phyloP scores from a whole-genome alignment of 164 flowering plant genomes.

The Dillenia suffruticosa region DNA sequence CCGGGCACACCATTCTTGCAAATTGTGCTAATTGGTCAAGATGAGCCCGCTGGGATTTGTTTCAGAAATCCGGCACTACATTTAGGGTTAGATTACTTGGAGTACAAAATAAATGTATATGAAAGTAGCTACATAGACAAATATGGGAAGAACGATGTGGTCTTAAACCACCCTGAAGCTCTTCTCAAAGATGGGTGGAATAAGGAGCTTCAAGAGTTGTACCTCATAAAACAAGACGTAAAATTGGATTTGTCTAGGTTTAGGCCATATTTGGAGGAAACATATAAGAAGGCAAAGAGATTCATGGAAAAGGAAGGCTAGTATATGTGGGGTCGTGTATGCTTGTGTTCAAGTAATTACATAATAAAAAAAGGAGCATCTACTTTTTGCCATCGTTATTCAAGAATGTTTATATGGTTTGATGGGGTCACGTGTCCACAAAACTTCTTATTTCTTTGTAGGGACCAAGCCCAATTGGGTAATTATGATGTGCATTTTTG shows the following conservation, averaged over 20 bases:
- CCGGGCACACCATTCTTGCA: slow-evolving; percentile 30
- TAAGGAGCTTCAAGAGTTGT: slow-evolving; percentile 21
- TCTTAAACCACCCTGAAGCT: slow-evolving; percentile 31
- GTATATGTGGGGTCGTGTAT: too few species aligned
- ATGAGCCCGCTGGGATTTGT: slow-evolving; percentile 25
- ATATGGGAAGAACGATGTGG: slow-evolving; percentile 31
- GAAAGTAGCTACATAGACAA: slow-evolving; percentile 45
- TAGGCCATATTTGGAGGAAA: slow-evolving; percentile 18
- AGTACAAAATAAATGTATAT: slow-evolving; percentile 24
- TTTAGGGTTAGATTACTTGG: slow-evolving; percentile 32
- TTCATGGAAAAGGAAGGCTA: slow-evolving; percentile 14
- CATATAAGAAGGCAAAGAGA: slow-evolving; percentile 20
- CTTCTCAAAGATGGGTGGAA: slow-evolving; percentile 22
- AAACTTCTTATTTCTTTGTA: too few species aligned
- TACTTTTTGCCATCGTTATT: too few species aligned
- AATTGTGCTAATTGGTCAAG: slow-evolving; percentile 36
- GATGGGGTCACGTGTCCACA: too few species aligned
- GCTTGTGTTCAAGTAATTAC: too few species aligned
- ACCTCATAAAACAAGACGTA: slow-evolving; percentile 52
- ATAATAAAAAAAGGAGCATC: too few species aligned
- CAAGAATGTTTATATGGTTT: too few species aligned
- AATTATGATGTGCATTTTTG: too few species aligned
- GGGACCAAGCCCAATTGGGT: too few species aligned
- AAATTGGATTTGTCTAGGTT: slow-evolving; percentile 37
- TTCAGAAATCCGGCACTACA: slow-evolving; percentile 26